Evolutionary conservation across 305 asterid species (phyloP).

Genomic region (Fraxinus platypoda): DNA sequence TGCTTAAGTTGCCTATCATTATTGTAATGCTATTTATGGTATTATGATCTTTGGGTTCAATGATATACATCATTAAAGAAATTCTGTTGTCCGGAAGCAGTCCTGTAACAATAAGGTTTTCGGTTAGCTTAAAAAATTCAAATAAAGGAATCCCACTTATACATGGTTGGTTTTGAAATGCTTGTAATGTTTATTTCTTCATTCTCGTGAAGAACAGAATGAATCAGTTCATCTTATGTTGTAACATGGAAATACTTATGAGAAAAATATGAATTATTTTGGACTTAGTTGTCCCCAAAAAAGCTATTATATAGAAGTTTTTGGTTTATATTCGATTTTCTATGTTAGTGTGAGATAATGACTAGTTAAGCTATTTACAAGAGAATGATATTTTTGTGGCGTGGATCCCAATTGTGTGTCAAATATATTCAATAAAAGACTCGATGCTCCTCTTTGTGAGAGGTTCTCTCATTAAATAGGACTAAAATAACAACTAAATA

Average conservation of each 20-base stretch:
- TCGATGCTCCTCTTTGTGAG: too few relatives aligned
- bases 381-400: not conserved
- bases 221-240: not conserved
- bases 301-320: not conserved
- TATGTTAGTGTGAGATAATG: not conserved
- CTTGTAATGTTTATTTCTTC: slow-evolving; percentile 6
- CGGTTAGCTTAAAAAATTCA: slow-evolving; percentile 9
- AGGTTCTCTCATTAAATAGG: too few relatives aligned
- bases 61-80: not conserved
- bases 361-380: not conserved
- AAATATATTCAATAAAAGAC: too few relatives aligned
- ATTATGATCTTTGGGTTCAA: not conserved
- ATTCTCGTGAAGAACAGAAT: not conserved
- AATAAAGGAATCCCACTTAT: slow-evolving; percentile 10
- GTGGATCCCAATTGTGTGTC: not conserved
- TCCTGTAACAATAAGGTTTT: slow-evolving; percentile 7
- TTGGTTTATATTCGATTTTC: not conserved
- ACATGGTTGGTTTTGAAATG: slow-evolving; percentile 16
- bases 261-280: not conserved
- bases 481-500: too few relatives aligned
- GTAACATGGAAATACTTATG: not conserved
- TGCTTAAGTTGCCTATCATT: not conserved
- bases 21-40: not conserved
- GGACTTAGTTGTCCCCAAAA: not conserved
- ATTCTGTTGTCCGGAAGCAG: not conserved